phyloP scores from a whole-genome alignment of 2,329 filamentous ascomycete genomes.

The Falciphora oryzae region DNA sequence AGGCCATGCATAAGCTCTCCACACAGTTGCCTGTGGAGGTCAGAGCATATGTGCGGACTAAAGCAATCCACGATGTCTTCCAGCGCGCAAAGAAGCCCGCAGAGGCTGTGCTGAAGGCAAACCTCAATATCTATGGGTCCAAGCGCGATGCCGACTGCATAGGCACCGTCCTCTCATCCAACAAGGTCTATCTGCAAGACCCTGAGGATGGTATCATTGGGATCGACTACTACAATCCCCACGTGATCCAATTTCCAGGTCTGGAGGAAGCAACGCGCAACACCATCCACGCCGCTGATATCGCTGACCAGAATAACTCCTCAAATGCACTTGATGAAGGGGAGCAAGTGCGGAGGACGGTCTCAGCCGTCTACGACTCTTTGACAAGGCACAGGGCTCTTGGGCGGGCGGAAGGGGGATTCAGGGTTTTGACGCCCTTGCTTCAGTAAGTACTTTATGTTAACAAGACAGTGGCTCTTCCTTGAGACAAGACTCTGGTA shows the following conservation, averaged over 20 bases:
- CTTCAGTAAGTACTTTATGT: slow-evolving; percentile 18
- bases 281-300: too few relatives aligned
- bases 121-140: slow-evolving; percentile 33
- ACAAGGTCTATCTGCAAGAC: slow-evolving; percentile 29
- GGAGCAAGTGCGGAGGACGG: slow-evolving; percentile 18
- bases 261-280: slow-evolving; percentile 14
- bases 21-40: slow-evolving; percentile 18
- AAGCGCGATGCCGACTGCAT: slow-evolving; percentile 15
- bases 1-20: slow-evolving; percentile 14
- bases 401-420: slow-evolving; percentile 18
- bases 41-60: slow-evolving; percentile 17
- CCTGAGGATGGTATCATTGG: slow-evolving; percentile 20
- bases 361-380: slow-evolving; percentile 17
- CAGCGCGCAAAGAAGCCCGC: slow-evolving; percentile 22
- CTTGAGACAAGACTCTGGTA: background rate
- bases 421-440: slow-evolving; percentile 19
- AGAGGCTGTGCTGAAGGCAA: slow-evolving; percentile 25
- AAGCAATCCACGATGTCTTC: too few relatives aligned
- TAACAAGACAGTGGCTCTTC: background rate
- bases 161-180: slow-evolving; percentile 23
- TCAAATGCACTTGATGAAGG: slow-evolving; percentile 9
- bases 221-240: slow-evolving; percentile 26
- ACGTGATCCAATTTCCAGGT: slow-evolving; percentile 21
- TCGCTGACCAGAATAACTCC: too few relatives aligned
- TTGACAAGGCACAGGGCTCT: slow-evolving; percentile 6